Conservation (phyloP, 805 yeast species). For the Teunomyces atbi region DNA sequence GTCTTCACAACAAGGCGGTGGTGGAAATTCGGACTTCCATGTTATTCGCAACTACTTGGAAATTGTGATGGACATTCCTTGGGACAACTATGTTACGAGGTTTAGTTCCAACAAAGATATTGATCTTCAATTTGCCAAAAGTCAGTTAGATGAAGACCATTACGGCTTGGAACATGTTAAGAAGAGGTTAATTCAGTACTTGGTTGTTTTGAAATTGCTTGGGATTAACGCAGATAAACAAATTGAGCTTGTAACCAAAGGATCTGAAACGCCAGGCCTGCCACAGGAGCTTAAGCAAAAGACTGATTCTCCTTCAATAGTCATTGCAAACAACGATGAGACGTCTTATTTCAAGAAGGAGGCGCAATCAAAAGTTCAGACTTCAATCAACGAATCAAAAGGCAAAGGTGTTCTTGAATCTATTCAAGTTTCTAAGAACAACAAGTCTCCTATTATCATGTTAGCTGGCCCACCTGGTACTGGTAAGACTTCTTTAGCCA, state of each 20-base stretch:
- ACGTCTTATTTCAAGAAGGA: constrained; percentile 23
- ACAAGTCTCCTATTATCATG: constrained; percentile 71
- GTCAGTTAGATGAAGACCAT: constrained; percentile 41
- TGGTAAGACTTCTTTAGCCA: constrained; percentile 86
- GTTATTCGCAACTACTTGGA: constrained; percentile 64
- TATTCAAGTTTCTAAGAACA: constrained; percentile 27
- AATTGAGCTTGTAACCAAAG: constrained; percentile 12
- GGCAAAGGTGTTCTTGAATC: constrained; percentile 10
- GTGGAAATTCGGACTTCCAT: constrained; percentile 56
- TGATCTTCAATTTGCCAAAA: constrained; percentile 44
- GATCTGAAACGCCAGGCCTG: constrained; percentile 6
- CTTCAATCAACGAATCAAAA: constrained; percentile 13
- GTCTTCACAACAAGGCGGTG: constrained; percentile 42
- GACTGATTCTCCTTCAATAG: constrained; percentile 14
- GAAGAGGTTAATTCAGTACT: constrained; percentile 70
- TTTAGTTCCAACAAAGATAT: constrained; percentile 41
- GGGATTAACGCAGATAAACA: constrained; percentile 36
- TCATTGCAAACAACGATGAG: constrained; percentile 38
- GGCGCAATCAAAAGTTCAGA: constrained; percentile 19
- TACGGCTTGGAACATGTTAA: constrained; percentile 56
- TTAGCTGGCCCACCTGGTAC: constrained; percentile 94
- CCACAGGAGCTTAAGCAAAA: constrained; percentile 6
- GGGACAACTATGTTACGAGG: constrained; percentile 41
- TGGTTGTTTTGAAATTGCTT: constrained; percentile 69
- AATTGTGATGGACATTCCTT: constrained; percentile 63